Conservation (phyloP, 148 eudicot genomes). For the Rhododendron ferrugineum region DNA sequence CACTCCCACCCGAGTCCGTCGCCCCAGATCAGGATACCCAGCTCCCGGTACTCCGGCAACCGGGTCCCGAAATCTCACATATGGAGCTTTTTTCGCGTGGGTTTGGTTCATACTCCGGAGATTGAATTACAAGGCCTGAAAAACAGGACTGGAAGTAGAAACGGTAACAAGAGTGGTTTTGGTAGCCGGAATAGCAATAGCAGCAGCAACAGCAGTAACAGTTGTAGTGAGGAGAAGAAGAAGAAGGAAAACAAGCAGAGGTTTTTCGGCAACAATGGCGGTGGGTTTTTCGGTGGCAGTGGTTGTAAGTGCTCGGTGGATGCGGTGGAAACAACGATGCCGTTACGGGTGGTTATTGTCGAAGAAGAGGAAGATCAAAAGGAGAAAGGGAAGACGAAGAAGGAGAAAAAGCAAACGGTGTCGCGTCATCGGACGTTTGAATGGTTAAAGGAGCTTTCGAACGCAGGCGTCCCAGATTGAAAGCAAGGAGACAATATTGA, state of each 20-base stretch:
- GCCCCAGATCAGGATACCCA: conserved; percentile 38
- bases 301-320: conserved; percentile 58
- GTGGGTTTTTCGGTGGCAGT: conserved; percentile 8
- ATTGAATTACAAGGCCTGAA: conserved; percentile 56
- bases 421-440: conserved; percentile 82
- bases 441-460: conserved; percentile 81
- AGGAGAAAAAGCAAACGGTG: conserved; percentile 32
- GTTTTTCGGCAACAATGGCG: not conserved
- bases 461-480: conserved; percentile 28
- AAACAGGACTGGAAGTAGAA: conserved; percentile 13
- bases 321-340: conserved; percentile 45
- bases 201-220: conserved; percentile 9
- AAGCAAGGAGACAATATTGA: conserved; percentile 8
- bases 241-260: conserved; percentile 25
- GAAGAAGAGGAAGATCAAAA: not conserved
- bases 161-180: not conserved
- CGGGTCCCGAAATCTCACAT: conserved; percentile 36
- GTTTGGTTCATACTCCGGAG: conserved; percentile 59
- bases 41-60: conserved; percentile 10
- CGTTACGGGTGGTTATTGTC: conserved; percentile 3
- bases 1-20: conserved; percentile 83
- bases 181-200: conserved; percentile 33
- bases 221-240: not conserved
- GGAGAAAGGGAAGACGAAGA: conserved; percentile 10
- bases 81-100: conserved; percentile 59